A percentile compares a stretch with the other conserved stretches of the same genome.
These are phyloP conservation scores for Ceratocystis lukuohia DNA, from an alignment of 2,329 filamentous ascomycete species.

Conservation along the genomic window DNA sequence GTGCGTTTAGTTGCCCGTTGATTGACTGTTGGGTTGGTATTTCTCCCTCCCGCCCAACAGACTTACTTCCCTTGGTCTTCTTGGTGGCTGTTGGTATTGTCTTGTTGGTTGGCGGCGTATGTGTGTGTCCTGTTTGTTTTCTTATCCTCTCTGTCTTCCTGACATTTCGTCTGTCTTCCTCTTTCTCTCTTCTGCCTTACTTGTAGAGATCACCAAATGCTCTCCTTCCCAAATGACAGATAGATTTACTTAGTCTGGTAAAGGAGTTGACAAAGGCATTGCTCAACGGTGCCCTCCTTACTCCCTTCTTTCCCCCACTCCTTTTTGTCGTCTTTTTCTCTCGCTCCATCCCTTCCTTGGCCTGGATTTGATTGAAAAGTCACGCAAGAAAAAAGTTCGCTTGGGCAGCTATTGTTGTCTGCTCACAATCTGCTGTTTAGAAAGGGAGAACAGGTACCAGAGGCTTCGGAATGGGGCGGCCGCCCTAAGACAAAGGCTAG, in stretches of 20 bases:
- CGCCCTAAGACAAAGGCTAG: neutral
- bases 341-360: neutral
- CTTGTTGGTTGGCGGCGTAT: neutral
- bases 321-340: neutral
- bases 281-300: neutral
- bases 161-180: neutral
- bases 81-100: no score
- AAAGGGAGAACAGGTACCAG: neutral
- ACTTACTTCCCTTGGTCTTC: no score
- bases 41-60: no score
- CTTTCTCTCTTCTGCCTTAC: neutral
- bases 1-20: no score
- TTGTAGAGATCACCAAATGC: neutral
- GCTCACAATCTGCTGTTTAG: neutral
- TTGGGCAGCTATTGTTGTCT: slow-evolving; percentile 5
- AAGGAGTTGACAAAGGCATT: neutral
- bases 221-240: neutral
- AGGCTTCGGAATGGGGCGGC: neutral
- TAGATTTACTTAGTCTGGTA: neutral
- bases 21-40: no score
- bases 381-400: neutral
- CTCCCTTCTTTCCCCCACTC: neutral
- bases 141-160: neutral
- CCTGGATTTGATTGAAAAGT: neutral
- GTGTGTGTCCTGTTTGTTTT: neutral